Conservation (phyloP, 2,329 filamentous ascomycete species). For the Orbilia brochopaga region DNA sequence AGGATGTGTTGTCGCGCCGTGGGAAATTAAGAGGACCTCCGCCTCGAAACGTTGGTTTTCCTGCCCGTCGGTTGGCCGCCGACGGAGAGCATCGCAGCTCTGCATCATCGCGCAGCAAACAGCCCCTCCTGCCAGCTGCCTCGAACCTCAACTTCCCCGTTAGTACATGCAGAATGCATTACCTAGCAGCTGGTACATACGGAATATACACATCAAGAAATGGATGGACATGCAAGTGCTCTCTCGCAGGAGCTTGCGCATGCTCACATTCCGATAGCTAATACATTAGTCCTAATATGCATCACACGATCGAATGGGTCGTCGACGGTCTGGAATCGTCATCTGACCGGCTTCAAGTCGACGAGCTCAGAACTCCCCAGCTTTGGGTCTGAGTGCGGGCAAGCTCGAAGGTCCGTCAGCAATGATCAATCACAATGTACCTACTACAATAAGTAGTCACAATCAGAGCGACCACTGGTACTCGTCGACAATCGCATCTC, state of each 20-base stretch:
- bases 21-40: conserved; percentile 23
- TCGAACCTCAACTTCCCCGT: not conserved
- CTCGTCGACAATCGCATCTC: conserved; percentile 10
- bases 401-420: conserved; percentile 14
- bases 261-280: not conserved
- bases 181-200: not conserved
- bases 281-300: conserved; percentile 13
- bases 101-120: not conserved
- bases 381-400: conserved; percentile 22
- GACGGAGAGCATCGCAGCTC: not conserved
- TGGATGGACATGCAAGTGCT: not conserved
- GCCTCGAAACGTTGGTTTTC: conserved; percentile 33
- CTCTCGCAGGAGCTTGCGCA: not conserved
- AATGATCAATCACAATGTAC: not conserved
- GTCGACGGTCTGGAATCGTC: conserved; percentile 25
- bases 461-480: conserved; percentile 28
- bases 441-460: no score
- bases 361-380: conserved; percentile 41
- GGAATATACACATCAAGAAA: not conserved
- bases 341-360: conserved; percentile 37
- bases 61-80: conserved; percentile 4
- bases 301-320: conserved; percentile 34
- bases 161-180: not conserved
- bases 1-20: not conserved
- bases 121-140: not conserved